Conservation (phyloP, 129 eudicot genomes). For the Helianthus tuberosus region DNA sequence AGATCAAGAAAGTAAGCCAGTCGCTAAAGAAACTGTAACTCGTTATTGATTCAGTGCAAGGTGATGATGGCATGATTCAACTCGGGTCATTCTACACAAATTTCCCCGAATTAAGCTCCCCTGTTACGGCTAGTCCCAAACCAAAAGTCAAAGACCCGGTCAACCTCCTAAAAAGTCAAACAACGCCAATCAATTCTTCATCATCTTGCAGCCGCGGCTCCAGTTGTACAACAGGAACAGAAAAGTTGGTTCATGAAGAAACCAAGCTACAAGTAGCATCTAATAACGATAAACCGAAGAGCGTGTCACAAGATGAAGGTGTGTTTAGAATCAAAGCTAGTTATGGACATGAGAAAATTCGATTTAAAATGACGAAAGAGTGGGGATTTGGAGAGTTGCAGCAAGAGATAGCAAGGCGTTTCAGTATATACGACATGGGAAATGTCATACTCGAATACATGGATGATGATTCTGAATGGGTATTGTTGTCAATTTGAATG, state of each 20-base stretch:
- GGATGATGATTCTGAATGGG: conserved; percentile 74
- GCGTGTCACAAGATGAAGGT: conserved; percentile 22
- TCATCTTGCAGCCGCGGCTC: conserved; percentile 54
- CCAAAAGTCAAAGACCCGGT: conserved; percentile 40
- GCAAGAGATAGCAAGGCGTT: conserved; percentile 49
- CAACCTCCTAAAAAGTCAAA: conserved; percentile 24
- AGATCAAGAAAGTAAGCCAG: conserved; percentile 71
- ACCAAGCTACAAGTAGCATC: conserved; percentile 40
- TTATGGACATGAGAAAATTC: conserved; percentile 51
- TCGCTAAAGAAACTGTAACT: conserved; percentile 63
- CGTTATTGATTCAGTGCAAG: conserved; percentile 73
- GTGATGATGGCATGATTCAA: conserved; percentile 55
- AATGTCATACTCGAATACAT: conserved; percentile 46
- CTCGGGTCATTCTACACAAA: conserved; percentile 58
- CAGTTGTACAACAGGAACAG: conserved; percentile 24
- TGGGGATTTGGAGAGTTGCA: conserved; percentile 48
- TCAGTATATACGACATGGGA: conserved; percentile 31
- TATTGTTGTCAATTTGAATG: conserved; percentile 23
- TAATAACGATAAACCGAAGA: conserved; percentile 29
- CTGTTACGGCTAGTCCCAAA: conserved; percentile 23
- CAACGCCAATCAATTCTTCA: conserved; percentile 37
- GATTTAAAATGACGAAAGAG: conserved; percentile 43
- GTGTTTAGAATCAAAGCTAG: conserved; percentile 49
- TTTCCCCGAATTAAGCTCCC: conserved; percentile 52
- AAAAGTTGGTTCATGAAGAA: conserved; percentile 36